A percentile compares a stretch with the other conserved stretches of the same genome.
Conservation (phyloP, 1,284 basidiomycete species). For the Sutorius eximius region DNA sequence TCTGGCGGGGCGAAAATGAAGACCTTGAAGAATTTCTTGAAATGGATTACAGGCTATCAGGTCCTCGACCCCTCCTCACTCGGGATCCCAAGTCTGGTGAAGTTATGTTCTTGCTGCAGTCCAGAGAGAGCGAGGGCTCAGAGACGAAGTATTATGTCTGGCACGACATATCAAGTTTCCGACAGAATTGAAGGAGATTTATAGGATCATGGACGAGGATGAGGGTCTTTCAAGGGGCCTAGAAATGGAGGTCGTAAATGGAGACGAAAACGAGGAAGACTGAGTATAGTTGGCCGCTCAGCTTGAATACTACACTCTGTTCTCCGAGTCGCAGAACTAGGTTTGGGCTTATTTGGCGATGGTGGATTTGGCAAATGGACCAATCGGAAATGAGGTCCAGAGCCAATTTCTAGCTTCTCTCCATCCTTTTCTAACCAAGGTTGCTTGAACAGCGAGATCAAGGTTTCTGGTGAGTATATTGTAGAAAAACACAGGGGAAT, state of each 20-base stretch:
- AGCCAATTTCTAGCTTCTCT: no score
- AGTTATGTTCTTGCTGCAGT: constrained; percentile 1
- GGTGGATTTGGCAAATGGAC: no score
- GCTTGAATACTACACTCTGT: no score
- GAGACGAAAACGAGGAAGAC: background rate
- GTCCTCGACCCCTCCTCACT: background rate
- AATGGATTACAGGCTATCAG: background rate
- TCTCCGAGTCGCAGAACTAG: no score
- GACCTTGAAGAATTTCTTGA: constrained; percentile 1
- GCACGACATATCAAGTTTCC: constrained; percentile 4
- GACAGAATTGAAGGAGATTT: constrained; percentile 1
- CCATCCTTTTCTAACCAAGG: no score
- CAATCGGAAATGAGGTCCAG: no score
- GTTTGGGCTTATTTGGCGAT: no score
- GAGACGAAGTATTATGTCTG: constrained; percentile 5
- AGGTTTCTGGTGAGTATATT: no score
- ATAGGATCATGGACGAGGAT: background rate
- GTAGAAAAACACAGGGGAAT: no score
- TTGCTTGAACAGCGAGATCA: no score
- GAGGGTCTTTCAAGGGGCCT: background rate
- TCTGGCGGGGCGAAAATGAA: background rate
- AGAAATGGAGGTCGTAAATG: background rate
- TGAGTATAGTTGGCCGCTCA: no score
- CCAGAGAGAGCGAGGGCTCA: background rate
- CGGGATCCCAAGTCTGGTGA: background rate